phyloP scores from a whole-genome alignment of 2,329 filamentous ascomycete genomes.

The Aureobasidium musti region DNA sequence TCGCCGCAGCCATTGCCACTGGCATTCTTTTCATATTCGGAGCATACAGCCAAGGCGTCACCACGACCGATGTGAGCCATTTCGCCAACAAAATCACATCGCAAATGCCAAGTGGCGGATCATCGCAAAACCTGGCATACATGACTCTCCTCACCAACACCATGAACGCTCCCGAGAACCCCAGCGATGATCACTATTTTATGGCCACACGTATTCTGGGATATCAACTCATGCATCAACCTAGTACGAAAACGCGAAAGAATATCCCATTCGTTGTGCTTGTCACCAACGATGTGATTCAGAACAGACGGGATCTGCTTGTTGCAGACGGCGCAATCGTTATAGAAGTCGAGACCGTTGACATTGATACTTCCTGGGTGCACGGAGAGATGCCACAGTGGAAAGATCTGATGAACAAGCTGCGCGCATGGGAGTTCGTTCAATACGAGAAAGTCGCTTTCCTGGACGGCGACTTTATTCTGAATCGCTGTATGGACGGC shows the following conservation, averaged over 20 bases:
- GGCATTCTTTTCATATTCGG: too few relatives aligned
- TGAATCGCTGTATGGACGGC: slow-evolving; percentile 37
- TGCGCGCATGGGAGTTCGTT: slow-evolving; percentile 44
- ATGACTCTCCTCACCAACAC: slow-evolving; percentile 36
- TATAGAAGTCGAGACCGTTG: slow-evolving; percentile 28
- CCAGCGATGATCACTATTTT: slow-evolving; percentile 36
- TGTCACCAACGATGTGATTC: slow-evolving; percentile 35
- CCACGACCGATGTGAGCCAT: too few relatives aligned
- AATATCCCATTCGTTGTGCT: slow-evolving; percentile 38
- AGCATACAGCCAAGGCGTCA: too few relatives aligned
- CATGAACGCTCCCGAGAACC: background rate
- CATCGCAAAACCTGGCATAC: slow-evolving; percentile 32
- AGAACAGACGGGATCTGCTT: slow-evolving; percentile 34
- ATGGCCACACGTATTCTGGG: slow-evolving; percentile 37
- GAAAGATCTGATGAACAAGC: slow-evolving; percentile 36
- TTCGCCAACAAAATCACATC: too few relatives aligned
- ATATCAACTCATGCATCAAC: slow-evolving; percentile 39
- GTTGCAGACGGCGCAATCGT: slow-evolving; percentile 36
- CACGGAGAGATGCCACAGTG: too few relatives aligned
- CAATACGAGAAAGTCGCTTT: slow-evolving; percentile 42
- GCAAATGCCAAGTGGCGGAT: too few relatives aligned
- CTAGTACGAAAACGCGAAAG: slow-evolving; percentile 33
- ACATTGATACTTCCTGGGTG: too few relatives aligned
- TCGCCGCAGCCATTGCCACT: too few relatives aligned
- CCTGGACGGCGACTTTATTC: slow-evolving; percentile 41